Percentiles rank a stretch among this genome's conserved stretches.
phyloP scores from a whole-genome alignment of 1,139 yeast genomes.

The Suhomyces bolitotheri region DNA sequence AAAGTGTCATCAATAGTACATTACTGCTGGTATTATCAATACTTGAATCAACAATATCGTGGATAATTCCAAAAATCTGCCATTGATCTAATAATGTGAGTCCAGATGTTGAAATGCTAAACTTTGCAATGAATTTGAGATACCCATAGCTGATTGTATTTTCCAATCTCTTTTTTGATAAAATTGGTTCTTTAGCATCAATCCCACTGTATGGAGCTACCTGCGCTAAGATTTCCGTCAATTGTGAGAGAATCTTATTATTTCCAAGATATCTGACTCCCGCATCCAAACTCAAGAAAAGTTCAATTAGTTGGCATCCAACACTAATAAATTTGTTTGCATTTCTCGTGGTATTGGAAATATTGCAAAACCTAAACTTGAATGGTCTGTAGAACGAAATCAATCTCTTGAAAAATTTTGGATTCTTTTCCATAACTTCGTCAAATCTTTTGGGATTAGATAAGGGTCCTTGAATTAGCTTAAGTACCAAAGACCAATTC shows the following conservation, averaged over 20 bases:
- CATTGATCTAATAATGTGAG: slow-evolving; percentile 70
- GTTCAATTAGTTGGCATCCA: slow-evolving; percentile 71
- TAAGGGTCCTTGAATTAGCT: slow-evolving; percentile 78
- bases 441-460: slow-evolving; percentile 70
- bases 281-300: slow-evolving; percentile 59
- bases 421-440: slow-evolving; percentile 68
- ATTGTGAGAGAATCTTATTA: slow-evolving; percentile 79
- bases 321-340: slow-evolving; percentile 60
- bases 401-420: slow-evolving; percentile 82
- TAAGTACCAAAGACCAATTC: slow-evolving; percentile 79
- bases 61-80: slow-evolving; percentile 80
- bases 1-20: slow-evolving; percentile 56
- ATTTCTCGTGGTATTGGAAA: slow-evolving; percentile 37
- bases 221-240: slow-evolving; percentile 86
- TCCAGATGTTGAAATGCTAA: slow-evolving; percentile 63
- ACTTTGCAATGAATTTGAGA: slow-evolving; percentile 70
- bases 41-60: slow-evolving; percentile 64
- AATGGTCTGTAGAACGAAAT: slow-evolving; percentile 90
- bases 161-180: slow-evolving; percentile 60
- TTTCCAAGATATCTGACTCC: slow-evolving; percentile 71
- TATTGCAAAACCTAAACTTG: slow-evolving; percentile 76
- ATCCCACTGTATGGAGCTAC: slow-evolving; percentile 80
- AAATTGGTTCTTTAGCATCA: slow-evolving; percentile 69
- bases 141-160: slow-evolving; percentile 76
- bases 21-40: slow-evolving; percentile 44